A percentile compares a stretch with the other conserved stretches of the same genome.
Evolutionary conservation across 495 filamentous ascomycete genomes (phyloP).

Genomic region (Trichoderma parareesei): DNA sequence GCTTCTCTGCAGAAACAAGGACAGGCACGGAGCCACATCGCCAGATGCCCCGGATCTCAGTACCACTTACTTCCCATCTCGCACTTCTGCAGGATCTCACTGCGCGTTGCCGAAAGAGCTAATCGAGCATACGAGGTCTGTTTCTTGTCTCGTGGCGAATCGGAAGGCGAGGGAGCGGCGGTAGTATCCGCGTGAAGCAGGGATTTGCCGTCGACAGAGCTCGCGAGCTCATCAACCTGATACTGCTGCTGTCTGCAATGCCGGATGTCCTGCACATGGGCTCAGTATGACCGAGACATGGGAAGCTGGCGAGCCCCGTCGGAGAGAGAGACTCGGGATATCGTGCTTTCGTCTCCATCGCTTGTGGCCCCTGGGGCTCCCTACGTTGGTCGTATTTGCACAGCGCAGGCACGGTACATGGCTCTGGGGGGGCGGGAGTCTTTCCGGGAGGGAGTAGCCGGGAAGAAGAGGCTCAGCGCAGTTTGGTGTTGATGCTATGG

Average conservation of each 20-base stretch:
- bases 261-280: not conserved
- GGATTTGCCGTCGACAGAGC: not conserved
- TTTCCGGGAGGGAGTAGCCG: not conserved
- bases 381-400: not conserved
- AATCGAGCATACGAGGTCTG: not conserved
- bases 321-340: not conserved
- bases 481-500: not conserved
- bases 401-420: not conserved
- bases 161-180: not conserved
- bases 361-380: no score
- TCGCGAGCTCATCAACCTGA: not conserved
- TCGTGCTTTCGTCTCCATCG: no score
- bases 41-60: not conserved
- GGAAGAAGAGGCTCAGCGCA: not conserved
- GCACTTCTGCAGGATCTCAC: not conserved
- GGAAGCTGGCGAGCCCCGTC: not conserved
- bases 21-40: not conserved
- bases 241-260: not conserved
- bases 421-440: no score
- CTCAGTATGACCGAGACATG: conserved; percentile 3
- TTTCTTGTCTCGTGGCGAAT: not conserved
- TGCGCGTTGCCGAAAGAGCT: not conserved
- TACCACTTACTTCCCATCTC: not conserved
- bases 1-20: not conserved
- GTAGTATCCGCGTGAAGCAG: not conserved